These are phyloP conservation scores for Anisodus tanguticus DNA, from an alignment of 257 asterid species.

Conservation along the genomic window DNA sequence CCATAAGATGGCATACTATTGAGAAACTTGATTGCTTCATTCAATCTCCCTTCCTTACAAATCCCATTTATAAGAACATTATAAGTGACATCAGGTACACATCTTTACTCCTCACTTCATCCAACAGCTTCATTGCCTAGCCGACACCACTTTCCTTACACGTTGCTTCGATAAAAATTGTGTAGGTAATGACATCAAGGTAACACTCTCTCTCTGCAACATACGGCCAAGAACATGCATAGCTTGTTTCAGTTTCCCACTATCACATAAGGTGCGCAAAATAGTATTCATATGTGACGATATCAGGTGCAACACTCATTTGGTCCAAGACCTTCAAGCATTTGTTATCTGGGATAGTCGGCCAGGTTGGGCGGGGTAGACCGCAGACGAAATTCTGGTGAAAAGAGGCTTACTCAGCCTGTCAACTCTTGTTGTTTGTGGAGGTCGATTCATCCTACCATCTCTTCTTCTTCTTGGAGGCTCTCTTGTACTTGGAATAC, in stretches of 20 bases:
- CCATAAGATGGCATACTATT: conserved; percentile 68
- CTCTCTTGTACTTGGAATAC: no score
- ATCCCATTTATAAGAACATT: conserved; percentile 79
- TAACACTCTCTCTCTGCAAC: conserved; percentile 66
- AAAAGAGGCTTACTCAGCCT: no score
- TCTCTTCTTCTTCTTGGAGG: no score
- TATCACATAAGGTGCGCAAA: conserved; percentile 66
- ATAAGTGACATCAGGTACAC: conserved; percentile 82
- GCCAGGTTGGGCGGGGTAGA: no score
- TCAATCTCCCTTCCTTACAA: conserved; percentile 83
- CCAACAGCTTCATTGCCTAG: conserved; percentile 78
- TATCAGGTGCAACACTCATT: conserved; percentile 84
- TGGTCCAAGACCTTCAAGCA: conserved; percentile 69
- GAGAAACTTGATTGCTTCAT: conserved; percentile 75
- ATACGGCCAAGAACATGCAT: conserved; percentile 75
- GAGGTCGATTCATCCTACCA: no score
- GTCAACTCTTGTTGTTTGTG: no score
- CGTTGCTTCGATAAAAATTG: conserved; percentile 80
- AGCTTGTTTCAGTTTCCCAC: conserved; percentile 75
- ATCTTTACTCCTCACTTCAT: conserved; percentile 76
- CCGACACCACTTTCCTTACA: conserved; percentile 71
- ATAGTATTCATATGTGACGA: conserved; percentile 84
- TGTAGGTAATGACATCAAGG: conserved; percentile 81
- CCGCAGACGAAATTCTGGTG: no score
- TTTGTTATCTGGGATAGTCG: no score